Evolutionary conservation across 768 basidiomycete genomes (phyloP), one percentile per base, ranked within the genome.

Genomic region (Trametopsis cervina): DNA sequence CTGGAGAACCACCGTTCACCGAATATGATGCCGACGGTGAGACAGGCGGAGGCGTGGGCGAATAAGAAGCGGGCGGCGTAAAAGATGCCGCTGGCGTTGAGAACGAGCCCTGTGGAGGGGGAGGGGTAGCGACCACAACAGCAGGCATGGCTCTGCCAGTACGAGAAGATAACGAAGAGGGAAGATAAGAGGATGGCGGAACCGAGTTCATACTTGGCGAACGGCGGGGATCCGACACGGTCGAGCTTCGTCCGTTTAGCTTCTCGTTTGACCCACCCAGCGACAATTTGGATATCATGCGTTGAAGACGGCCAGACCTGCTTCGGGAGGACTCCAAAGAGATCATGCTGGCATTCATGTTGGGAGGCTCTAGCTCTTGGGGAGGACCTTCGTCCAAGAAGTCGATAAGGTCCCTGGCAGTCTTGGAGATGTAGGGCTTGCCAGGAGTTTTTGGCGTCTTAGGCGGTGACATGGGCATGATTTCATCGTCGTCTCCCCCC

Each of bases 251-350:
- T 1, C 50, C 53, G 44, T 55, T 60, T 47, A 60, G 48, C 38
- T 42, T 57, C 42, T 65, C 67, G 46, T 78, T 68, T 37, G 57
- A 65, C 29, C 57, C 59, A 33, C 58, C 58, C 17, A 60, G 61
- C 29, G 78, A 82, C 22, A 91, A 69, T 56, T 80, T 83, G 17
- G 88, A 89, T 57, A 93, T 85, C 81, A 93, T 89, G 53, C 81
- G 77, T 63, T 85, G 83, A 51, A 92, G 67, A 21, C 87, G 75
- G 41, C 79, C 79, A 46, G 72, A 61, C 46, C 54, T 66, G 73
- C 49, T 57, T 64, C 68, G 49, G 53, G 59, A 51, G 60, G 69
- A 64, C 48, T 63, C 61, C 23, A 69, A 55, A 21, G 72, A 69
- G 49, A 77, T 76, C 5, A 64, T 61, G 46, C 68, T 70, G 21